Conservation (phyloP, 1,284 basidiomycete genomes). For the Kwoniella shivajii region DNA sequence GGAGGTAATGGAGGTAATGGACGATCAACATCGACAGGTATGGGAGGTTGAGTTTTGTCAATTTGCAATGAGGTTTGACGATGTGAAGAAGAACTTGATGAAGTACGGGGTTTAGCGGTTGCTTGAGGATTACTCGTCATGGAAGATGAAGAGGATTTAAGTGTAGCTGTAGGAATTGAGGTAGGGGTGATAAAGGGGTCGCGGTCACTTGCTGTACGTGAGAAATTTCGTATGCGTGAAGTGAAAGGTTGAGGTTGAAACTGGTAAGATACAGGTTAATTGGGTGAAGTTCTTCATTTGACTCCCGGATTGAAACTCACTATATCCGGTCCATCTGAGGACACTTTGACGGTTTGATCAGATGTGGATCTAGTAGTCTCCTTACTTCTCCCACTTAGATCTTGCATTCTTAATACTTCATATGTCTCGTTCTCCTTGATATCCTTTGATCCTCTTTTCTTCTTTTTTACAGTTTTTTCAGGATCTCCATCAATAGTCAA, state of each 20-base stretch:
- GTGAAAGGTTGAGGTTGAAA: constrained; percentile 6
- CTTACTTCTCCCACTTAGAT: constrained; percentile 26
- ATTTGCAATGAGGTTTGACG: constrained; percentile 3
- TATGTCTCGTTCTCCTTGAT: constrained; percentile 17
- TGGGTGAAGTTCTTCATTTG: background rate
- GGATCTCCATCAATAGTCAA: constrained; percentile 34
- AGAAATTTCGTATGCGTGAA: constrained; percentile 26
- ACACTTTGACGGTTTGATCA: background rate
- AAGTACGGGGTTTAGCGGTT: constrained; percentile 2
- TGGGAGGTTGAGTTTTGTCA: constrained; percentile 25
- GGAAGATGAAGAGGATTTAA: constrained; percentile 1
- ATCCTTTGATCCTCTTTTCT: constrained; percentile 13
- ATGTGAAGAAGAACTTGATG: constrained; percentile 8
- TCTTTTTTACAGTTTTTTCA: constrained; percentile 31
- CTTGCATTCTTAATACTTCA: constrained; percentile 35
- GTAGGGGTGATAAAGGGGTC: constrained; percentile 9
- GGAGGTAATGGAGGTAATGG: constrained; percentile 26
- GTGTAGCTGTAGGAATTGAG: background rate
- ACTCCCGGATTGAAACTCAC: constrained; percentile 1
- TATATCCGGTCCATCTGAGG: background rate
- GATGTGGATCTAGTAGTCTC: background rate
- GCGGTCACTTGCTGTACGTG: constrained; percentile 30
- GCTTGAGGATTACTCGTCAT: background rate
- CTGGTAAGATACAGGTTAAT: constrained; percentile 12
- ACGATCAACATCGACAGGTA: constrained; percentile 28